Evolutionary conservation across 192 early-diverging fungal genomes (phyloP).

Genomic region (Entophlyctis helioformis): DNA sequence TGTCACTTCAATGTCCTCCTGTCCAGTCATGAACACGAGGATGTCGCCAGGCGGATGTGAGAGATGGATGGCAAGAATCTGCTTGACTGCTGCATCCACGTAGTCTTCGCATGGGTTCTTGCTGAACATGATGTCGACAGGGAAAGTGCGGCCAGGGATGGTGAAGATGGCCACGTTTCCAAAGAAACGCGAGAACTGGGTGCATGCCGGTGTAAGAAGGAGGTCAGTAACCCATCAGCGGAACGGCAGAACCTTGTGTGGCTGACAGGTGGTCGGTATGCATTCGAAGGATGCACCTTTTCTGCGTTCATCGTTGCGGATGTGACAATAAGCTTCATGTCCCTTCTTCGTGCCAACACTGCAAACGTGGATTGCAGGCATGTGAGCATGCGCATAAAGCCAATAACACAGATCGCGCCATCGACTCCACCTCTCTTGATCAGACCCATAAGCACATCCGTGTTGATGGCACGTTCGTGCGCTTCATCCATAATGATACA

Average conservation of each 20-base stretch:
- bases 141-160: slow-evolving; percentile 82
- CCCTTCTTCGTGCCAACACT: slow-evolving; percentile 67
- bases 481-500: slow-evolving; percentile 98
- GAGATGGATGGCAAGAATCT: slow-evolving; percentile 68
- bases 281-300: slow-evolving; percentile 10
- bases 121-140: slow-evolving; percentile 77
- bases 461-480: slow-evolving; percentile 88
- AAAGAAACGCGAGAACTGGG: slow-evolving; percentile 68
- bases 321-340: slow-evolving; percentile 84
- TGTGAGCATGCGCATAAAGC: no score
- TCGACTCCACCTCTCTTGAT: slow-evolving; percentile 57
- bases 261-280: no score
- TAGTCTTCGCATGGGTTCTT: slow-evolving; percentile 78
- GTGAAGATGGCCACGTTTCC: slow-evolving; percentile 71
- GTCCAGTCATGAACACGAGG: slow-evolving; percentile 92
- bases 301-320: slow-evolving; percentile 78
- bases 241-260: not conserved
- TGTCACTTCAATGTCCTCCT: slow-evolving; percentile 92
- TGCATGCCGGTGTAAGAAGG: no score
- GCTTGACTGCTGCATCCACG: slow-evolving; percentile 74
- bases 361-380: no score
- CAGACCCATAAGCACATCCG: slow-evolving; percentile 90
- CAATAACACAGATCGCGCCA: no score
- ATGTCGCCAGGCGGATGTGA: slow-evolving; percentile 88
- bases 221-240: not conserved